These are phyloP conservation scores for Actinomortierella ambigua DNA, from an alignment of 371 early-diverging fungal genomes.

Conservation along the genomic window DNA sequence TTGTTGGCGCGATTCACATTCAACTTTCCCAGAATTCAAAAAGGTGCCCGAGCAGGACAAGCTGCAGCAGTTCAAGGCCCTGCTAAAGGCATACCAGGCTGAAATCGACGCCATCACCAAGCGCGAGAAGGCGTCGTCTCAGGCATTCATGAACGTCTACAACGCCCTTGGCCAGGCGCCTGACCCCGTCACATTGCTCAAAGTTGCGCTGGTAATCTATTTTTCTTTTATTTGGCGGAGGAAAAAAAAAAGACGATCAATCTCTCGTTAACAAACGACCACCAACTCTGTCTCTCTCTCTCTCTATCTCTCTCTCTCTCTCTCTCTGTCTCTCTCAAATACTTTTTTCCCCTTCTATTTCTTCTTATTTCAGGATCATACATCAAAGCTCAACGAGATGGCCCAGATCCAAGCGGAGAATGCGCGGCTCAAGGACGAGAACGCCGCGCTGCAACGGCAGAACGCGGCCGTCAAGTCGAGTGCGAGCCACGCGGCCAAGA, in stretches of 20 bases:
- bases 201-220: slow-evolving; percentile 34
- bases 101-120: slow-evolving; percentile 91
- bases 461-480: slow-evolving; percentile 45
- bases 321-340: too few species aligned
- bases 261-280: not conserved
- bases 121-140: slow-evolving; percentile 85
- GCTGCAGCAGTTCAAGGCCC: slow-evolving; percentile 68
- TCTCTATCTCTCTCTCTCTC: too few species aligned
- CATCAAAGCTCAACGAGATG: slow-evolving; percentile 55
- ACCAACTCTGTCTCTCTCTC: not conserved
- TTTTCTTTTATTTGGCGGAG: not conserved
- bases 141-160: slow-evolving; percentile 80
- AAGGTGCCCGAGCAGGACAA: slow-evolving; percentile 81
- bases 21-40: slow-evolving; percentile 66
- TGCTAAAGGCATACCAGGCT: slow-evolving; percentile 86
- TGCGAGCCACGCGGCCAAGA: slow-evolving; percentile 55
- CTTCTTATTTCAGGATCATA: slow-evolving; percentile 70
- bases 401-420: slow-evolving; percentile 59
- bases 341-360: not conserved
- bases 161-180: slow-evolving; percentile 83
- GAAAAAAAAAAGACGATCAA: slow-evolving; percentile 1
- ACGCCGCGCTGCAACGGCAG: slow-evolving; percentile 51
- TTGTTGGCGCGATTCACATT: slow-evolving; percentile 3
- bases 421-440: slow-evolving; percentile 57
- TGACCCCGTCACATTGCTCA: slow-evolving; percentile 68